A percentile compares a stretch with the other conserved stretches of the same genome.
phyloP scores from a whole-genome alignment of 2,329 filamentous ascomycete genomes.

The Colletotrichum destructivum region DNA sequence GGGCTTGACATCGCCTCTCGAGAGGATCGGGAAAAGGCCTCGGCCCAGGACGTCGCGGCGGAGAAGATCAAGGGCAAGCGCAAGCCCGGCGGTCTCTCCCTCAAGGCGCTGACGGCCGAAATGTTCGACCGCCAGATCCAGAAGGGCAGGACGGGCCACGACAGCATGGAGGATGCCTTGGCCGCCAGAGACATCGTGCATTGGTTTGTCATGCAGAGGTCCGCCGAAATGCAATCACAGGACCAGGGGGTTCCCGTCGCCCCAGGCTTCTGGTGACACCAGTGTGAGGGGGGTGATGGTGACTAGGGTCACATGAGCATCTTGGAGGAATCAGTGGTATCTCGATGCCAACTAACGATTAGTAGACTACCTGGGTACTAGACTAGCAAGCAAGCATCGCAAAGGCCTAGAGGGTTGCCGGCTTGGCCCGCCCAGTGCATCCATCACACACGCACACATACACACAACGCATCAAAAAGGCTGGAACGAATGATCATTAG shows the following conservation, averaged over 20 bases:
- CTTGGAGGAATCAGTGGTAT: background rate
- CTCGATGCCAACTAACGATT: background rate
- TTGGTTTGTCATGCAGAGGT: constrained; percentile 52
- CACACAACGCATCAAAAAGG: background rate
- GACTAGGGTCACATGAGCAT: background rate
- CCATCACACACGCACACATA: background rate
- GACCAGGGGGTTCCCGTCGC: background rate
- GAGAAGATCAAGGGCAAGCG: constrained; percentile 36
- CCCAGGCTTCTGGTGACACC: constrained; percentile 17
- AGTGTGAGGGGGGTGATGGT: too few relatives aligned
- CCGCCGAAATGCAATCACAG: background rate
- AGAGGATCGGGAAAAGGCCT: background rate
- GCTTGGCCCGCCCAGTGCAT: background rate
- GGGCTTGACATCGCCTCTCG: background rate
- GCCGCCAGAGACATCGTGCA: constrained; percentile 59
- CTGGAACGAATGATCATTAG: background rate
- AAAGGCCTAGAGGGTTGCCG: background rate
- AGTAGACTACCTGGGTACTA: background rate
- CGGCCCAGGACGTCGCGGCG: constrained; percentile 33
- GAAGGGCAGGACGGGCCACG: constrained; percentile 53
- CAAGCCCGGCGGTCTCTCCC: constrained; percentile 31
- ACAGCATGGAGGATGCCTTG: constrained; percentile 62
- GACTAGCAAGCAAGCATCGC: background rate
- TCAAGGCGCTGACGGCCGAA: constrained; percentile 57
- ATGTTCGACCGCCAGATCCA: constrained; percentile 59